These are phyloP conservation scores for Pistacia atlantica DNA, from an alignment of 345 rosid species.

Conservation along the genomic window DNA sequence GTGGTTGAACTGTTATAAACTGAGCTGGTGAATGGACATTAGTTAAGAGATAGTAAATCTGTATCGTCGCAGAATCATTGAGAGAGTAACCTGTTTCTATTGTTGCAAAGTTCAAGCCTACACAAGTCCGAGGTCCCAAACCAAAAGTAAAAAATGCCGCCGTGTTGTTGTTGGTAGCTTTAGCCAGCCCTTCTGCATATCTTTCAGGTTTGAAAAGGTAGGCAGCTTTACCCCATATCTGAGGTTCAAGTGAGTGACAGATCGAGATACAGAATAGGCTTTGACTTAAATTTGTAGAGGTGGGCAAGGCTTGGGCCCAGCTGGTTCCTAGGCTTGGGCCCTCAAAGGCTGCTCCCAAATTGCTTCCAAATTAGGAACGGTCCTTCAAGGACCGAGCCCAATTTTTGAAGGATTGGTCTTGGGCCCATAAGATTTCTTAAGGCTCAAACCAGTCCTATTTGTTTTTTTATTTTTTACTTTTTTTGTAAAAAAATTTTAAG, in stretches of 20 bases:
- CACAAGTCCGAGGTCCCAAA: conserved; percentile 43
- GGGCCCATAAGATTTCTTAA: too few relatives aligned
- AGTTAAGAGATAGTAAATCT: conserved; percentile 40
- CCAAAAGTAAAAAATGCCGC: conserved; percentile 45
- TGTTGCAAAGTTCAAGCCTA: conserved; percentile 37
- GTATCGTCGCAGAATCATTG: conserved; percentile 52
- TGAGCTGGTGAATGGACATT: conserved; percentile 41
- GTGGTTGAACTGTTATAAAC: conserved; percentile 27
- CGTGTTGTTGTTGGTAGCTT: conserved; percentile 41
- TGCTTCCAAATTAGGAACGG: too few relatives aligned
- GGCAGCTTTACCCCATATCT: conserved; percentile 48
- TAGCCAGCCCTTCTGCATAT: conserved; percentile 44
- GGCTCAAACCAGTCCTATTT: too few relatives aligned
- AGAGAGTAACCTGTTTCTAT: conserved; percentile 41
- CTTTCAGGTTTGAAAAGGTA: conserved; percentile 49
- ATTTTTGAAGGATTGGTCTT: too few relatives aligned
- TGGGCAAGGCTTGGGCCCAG: too few relatives aligned
- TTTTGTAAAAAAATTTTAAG: too few relatives aligned
- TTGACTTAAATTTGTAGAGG: too few relatives aligned
- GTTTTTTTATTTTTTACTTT: too few relatives aligned
- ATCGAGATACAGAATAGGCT: too few relatives aligned
- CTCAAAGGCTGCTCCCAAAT: too few relatives aligned
- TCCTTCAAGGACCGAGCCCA: too few relatives aligned
- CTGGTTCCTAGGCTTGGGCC: too few relatives aligned
- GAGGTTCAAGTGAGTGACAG: conserved; percentile 15